Evolutionary conservation across 768 basidiomycete species (phyloP).

Genomic region (Tephrocybe sp.): DNA sequence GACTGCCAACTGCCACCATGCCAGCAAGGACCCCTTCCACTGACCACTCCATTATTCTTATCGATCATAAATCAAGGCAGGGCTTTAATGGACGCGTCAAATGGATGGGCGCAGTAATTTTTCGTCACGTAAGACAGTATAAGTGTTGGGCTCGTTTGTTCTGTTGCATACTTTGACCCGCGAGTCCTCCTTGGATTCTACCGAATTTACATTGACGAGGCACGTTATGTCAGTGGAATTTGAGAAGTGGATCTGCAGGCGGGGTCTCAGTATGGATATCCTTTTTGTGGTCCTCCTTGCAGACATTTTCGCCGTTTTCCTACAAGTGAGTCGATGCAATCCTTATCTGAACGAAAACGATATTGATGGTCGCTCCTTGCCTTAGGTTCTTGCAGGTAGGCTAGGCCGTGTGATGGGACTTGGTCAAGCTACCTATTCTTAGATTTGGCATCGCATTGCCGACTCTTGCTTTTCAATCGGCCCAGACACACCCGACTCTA

Average conservation of each 20-base stretch:
- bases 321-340: slow-evolving; percentile 58
- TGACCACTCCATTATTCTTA: no score
- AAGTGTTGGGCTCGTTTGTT: slow-evolving; percentile 84
- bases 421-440: slow-evolving; percentile 43
- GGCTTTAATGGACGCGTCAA: slow-evolving; percentile 26
- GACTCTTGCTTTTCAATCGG: slow-evolving; percentile 63
- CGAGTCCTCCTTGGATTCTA: slow-evolving; percentile 34
- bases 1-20: slow-evolving; percentile 23
- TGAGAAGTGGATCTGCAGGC: slow-evolving; percentile 92
- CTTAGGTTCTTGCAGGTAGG: slow-evolving; percentile 73
- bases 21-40: slow-evolving; percentile 20
- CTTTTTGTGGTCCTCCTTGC: slow-evolving; percentile 85
- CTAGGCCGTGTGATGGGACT: slow-evolving; percentile 84
- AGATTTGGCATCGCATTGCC: slow-evolving; percentile 59
- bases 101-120: slow-evolving; percentile 29
- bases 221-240: slow-evolving; percentile 57
- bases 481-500: slow-evolving; percentile 56
- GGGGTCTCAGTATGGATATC: slow-evolving; percentile 81
- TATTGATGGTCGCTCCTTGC: slow-evolving; percentile 2
- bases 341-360: slow-evolving; percentile 1
- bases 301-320: slow-evolving; percentile 78
- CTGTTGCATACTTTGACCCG: slow-evolving; percentile 91
- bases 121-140: slow-evolving; percentile 61
- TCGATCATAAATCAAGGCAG: slow-evolving; percentile 1
- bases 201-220: not conserved